Percentiles rank a stretch among this genome's conserved stretches.
Conservation (phyloP, 768 basidiomycete species). For the Boletus sp. region DNA sequence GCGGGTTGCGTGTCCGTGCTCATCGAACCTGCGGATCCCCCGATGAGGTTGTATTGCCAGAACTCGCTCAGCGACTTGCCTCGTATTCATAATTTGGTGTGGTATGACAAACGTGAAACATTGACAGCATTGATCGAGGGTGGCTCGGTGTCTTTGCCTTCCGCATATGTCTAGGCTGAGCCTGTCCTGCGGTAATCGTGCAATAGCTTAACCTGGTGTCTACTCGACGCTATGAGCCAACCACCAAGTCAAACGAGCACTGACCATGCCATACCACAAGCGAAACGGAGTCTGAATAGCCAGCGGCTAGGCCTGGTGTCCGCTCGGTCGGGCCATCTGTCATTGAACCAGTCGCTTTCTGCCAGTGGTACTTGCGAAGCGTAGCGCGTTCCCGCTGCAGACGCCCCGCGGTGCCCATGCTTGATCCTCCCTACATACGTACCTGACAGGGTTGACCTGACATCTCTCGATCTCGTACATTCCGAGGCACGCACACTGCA, state of each 20-base stretch:
- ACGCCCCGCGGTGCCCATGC: neutral
- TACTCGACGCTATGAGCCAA: too few relatives aligned
- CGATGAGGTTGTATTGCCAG: neutral
- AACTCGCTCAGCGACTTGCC: neutral
- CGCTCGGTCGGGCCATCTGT: too few relatives aligned
- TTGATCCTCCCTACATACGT: neutral
- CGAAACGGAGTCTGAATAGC: constrained; percentile 5
- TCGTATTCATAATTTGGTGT: constrained; percentile 7
- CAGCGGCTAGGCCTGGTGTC: too few relatives aligned
- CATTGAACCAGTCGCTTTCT: too few relatives aligned
- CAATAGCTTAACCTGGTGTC: too few relatives aligned
- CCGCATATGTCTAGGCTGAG: constrained; percentile 37
- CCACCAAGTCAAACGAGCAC: neutral
- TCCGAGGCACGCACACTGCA: neutral
- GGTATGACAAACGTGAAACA: constrained; percentile 43
- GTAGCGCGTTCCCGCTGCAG: neutral
- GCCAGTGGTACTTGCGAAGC: too few relatives aligned
- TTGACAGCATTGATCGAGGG: constrained; percentile 40
- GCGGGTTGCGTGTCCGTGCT: neutral
- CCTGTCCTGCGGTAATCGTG: constrained; percentile 39
- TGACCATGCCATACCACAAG: too few relatives aligned
- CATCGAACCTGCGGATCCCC: constrained; percentile 1
- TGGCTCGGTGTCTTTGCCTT: constrained; percentile 23
- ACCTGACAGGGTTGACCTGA: neutral
- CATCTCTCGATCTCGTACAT: neutral